These are phyloP conservation scores for Blastocystis sp. DNA, from an alignment of 352 stramenopile species.

Conservation along the genomic window DNA sequence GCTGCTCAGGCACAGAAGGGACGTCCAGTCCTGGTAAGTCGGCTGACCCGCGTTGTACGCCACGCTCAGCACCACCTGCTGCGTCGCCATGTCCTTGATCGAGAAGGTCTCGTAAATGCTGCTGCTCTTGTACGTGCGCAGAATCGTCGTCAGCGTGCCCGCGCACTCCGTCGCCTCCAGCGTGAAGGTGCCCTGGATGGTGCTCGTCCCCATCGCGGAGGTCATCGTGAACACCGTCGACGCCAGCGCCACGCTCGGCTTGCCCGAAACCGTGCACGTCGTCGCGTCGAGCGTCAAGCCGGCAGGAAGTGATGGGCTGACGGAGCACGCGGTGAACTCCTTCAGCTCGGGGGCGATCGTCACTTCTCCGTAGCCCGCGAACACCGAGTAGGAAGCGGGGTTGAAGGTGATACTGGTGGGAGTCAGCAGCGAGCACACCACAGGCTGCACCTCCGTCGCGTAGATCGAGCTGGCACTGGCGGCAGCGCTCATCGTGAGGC, in stretches of 20 bases:
- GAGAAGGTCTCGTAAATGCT: conserved; percentile 9
- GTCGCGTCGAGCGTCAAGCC: neutral
- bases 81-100: neutral
- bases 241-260: neutral
- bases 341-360: neutral
- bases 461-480: neutral
- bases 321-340: conserved; percentile 14
- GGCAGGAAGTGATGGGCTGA: neutral
- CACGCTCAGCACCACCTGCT: neutral
- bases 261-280: conserved; percentile 13
- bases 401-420: neutral
- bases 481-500: neutral
- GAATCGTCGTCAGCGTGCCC: conserved; percentile 5
- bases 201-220: neutral
- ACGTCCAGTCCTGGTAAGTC: neutral
- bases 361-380: conserved; percentile 23
- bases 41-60: conserved; percentile 19
- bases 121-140: neutral
- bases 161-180: conserved; percentile 19
- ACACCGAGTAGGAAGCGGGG: neutral
- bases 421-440: neutral
- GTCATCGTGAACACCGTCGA: conserved; percentile 1
- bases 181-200: conserved; percentile 12
- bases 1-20: neutral
- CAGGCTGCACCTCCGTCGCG: conserved; percentile 16